Base-by-base conservation (phyloP, 441 rosid species). In the Eruca vesicaria region DNA sequence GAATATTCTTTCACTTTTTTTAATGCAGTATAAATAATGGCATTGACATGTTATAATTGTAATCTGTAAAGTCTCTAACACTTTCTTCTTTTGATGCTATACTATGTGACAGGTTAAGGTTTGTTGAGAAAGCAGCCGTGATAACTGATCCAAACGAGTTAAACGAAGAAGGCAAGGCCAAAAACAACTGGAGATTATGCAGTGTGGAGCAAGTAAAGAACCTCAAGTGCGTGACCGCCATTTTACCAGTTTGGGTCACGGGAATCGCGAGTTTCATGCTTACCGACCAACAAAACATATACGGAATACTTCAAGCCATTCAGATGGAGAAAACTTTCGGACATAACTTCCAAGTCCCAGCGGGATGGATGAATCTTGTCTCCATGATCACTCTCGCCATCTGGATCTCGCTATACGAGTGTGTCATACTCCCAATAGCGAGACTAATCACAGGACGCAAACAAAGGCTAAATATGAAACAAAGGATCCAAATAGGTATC, bases 321-420 rank as follows among this genome's bases (percentile, higher is more conserved):
- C 86, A 84, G 31, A 77, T 78, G 83, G 71, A 78, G 45, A 80
- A 45, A 71, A 72, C 80, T 0, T 60, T 77, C 9, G 84, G 85
- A 21, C 50, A 56, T 3, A 53, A 75, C 15, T 84, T 86, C 55
- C 5, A 71, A 12, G 64, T 84, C 59, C 89, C 96, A 6, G 89
- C 92, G 9, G 88, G 84, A 20, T 90, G 95, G 95, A 72, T 83
- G 79, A 80, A 86, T 15, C 83, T 90, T 4, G 38, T 58, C 45
- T 75, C 89, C n/a, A 88, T 90, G 95, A 69, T 90, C n/a, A 65
- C 84, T 29, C 90, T 90, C 7, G 82, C 95, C 0, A 5, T 59
- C 23, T 90, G 93, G 93, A 90, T 90, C 74, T 69, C 87, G 69
- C 26, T 81, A 26, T 90, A 90, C 55, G 93, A 90, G 48, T 74